These are phyloP conservation scores for Dendrobium chrysotoxum DNA, from an alignment of 106 monocot genomes.

Conservation along the genomic window DNA sequence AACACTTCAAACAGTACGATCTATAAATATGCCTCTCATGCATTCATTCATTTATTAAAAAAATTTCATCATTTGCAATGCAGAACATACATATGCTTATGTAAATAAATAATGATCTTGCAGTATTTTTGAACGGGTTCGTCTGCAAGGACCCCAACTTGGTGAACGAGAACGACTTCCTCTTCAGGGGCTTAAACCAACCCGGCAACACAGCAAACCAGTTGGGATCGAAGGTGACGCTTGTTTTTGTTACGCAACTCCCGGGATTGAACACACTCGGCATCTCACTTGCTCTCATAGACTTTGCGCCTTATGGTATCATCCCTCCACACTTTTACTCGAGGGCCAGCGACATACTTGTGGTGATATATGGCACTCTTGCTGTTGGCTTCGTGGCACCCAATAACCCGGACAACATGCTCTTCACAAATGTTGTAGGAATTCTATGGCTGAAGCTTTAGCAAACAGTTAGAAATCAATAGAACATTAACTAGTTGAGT, in stretches of 20 bases:
- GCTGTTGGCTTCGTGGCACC: background rate
- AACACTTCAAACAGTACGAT: background rate
- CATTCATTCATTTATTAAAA: no score
- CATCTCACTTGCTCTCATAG: constrained; percentile 31
- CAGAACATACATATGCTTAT: no score
- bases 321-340: constrained; percentile 40
- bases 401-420: constrained; percentile 3
- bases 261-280: constrained; percentile 50
- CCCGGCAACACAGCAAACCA: constrained; percentile 15
- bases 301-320: constrained; percentile 29
- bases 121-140: constrained; percentile 14
- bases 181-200: background rate
- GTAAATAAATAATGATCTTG: background rate
- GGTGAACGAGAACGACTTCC: constrained; percentile 8
- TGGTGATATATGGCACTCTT: constrained; percentile 23
- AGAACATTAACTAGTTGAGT: no score
- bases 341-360: constrained; percentile 29
- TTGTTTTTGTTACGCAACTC: constrained; percentile 6
- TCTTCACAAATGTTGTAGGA: no score
- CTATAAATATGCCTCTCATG: background rate
- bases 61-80: no score
- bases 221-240: constrained; percentile 29
- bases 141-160: constrained; percentile 7
- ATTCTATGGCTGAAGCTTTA: no score
- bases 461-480: no score